Evolutionary conservation across 768 basidiomycete species (phyloP).

Genomic region (Kwoniella dendrophila): DNA sequence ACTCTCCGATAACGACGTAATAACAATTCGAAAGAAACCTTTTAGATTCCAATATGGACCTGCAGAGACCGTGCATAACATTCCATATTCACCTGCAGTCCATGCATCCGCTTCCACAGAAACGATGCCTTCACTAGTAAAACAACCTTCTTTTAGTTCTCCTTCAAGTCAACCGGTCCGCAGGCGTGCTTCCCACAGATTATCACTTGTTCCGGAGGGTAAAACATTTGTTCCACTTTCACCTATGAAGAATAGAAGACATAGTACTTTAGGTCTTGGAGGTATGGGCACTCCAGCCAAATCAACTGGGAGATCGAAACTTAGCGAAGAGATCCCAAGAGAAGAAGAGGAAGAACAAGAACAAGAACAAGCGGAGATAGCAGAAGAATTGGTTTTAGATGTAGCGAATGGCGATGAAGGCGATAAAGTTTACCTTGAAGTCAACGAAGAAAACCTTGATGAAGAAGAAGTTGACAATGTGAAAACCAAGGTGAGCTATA

Average conservation of each 20-base stretch:
- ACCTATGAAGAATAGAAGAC: constrained; percentile 35
- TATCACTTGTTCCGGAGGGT: constrained; percentile 43
- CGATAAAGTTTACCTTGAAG: constrained; percentile 48
- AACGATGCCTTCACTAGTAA: not conserved
- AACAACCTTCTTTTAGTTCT: not conserved
- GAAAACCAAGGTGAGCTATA: constrained; percentile 5
- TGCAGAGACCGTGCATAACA: not conserved
- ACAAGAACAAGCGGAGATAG: constrained; percentile 22
- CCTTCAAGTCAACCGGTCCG: constrained; percentile 17
- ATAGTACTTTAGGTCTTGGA: constrained; percentile 32
- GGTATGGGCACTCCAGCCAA: constrained; percentile 6
- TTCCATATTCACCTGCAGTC: constrained; percentile 20
- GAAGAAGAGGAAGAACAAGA: too few species aligned
- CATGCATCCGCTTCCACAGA: not conserved
- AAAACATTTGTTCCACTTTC: constrained; percentile 46
- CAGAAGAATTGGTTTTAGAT: constrained; percentile 29
- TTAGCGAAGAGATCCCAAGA: constrained; percentile 20
- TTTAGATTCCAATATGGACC: constrained; percentile 53
- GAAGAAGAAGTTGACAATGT: not conserved
- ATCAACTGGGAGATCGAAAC: constrained; percentile 11
- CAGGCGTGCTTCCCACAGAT: constrained; percentile 37
- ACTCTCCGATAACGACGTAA: constrained; percentile 40
- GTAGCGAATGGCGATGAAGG: constrained; percentile 44
- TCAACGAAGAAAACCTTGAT: constrained; percentile 26
- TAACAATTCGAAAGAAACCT: constrained; percentile 49